These are phyloP conservation scores for Acrocalymma vagum DNA, from an alignment of 2,329 filamentous ascomycete species.

Conservation along the genomic window DNA sequence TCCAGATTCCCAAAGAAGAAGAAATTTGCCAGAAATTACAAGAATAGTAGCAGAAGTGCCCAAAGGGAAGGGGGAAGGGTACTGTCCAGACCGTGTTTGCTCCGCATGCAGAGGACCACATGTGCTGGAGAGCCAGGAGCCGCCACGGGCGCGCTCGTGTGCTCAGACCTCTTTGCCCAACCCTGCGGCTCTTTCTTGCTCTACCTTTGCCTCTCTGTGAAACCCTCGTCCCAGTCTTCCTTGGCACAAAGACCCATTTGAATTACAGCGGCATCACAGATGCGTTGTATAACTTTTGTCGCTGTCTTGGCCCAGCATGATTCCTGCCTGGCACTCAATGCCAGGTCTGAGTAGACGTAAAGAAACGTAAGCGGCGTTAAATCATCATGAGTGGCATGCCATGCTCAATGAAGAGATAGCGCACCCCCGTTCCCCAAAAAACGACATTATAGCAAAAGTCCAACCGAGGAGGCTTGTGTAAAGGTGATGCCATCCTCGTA, in stretches of 20 bases:
- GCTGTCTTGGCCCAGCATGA: constrained; percentile 40
- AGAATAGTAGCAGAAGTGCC: not conserved
- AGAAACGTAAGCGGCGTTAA: constrained; percentile 39
- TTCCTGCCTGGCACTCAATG: constrained; percentile 51
- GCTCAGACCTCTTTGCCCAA: no score
- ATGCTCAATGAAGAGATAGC: constrained; percentile 48
- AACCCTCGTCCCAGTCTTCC: constrained; percentile 20
- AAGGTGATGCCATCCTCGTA: constrained; percentile 50
- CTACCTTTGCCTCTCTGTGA: no score
- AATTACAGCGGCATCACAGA: constrained; percentile 49
- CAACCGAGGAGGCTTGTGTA: constrained; percentile 44
- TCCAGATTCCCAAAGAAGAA: constrained; percentile 13
- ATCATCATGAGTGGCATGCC: constrained; percentile 47
- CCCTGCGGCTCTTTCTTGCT: constrained; percentile 17
- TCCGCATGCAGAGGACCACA: constrained; percentile 50
- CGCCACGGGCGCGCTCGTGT: constrained; percentile 42
- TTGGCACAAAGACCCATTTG: constrained; percentile 37
- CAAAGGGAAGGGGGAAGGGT: not conserved
- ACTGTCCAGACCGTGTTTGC: constrained; percentile 25
- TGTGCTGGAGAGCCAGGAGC: constrained; percentile 33
- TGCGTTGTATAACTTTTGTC: constrained; percentile 50
- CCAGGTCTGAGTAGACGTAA: constrained; percentile 42
- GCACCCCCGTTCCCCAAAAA: constrained; percentile 41
- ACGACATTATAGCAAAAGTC: constrained; percentile 52
- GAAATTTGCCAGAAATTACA: not conserved